Base-by-base conservation (phyloP, 2,329 filamentous ascomycete genomes). In the Calonectria hawksworthii region DNA sequence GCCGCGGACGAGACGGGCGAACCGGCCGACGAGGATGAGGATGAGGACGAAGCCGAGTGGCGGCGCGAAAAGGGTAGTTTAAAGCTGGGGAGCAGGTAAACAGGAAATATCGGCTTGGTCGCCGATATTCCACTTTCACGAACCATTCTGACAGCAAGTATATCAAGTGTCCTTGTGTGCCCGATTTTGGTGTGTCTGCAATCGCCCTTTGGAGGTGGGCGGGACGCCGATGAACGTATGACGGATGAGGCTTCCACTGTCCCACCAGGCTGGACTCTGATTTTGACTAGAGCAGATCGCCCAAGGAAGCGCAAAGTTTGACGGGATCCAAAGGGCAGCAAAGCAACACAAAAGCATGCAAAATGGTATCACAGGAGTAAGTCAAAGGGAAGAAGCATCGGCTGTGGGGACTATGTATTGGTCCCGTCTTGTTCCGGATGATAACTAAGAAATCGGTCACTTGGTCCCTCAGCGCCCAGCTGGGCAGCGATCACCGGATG, bases 61-160 rank as follows among this genome's bases (percentile, higher is more conserved):
- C 86, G 86, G 66, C 86, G 86, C 52, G 85, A 85, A 76, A 90
- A 87, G n/a, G 88, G 85, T 54, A 90, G 85, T 59, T 83, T 85
- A 77, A 91, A 84, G 80, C 85, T 88, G 14, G 90, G 89, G 28
- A 92, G 85, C 32, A 92, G 84, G 79, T 89, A 92, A 75, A 81
- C 85, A 14, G 90, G 86, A 78, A 91, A 91, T 34, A 85, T 83
- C 32, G 86, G 88, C 71, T 83, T 83, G 26, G 86, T 87, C 56
- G 85, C 85, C 75, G 86, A 82, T 77, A 87, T 87, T 75, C 84
- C 83, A 72, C 83, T 86, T 68, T 83, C 83, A 44, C 83, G 83
- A 75, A 83, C 83, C 82, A 84, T 83, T 71, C 74, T 71, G 72
- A 54, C 63, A 64, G 69, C 68, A 32, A 50, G n/a, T 63, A 74